Evolutionary conservation across 2,329 filamentous ascomycete genomes (phyloP).

Genomic region (Calonectria hawksworthii): DNA sequence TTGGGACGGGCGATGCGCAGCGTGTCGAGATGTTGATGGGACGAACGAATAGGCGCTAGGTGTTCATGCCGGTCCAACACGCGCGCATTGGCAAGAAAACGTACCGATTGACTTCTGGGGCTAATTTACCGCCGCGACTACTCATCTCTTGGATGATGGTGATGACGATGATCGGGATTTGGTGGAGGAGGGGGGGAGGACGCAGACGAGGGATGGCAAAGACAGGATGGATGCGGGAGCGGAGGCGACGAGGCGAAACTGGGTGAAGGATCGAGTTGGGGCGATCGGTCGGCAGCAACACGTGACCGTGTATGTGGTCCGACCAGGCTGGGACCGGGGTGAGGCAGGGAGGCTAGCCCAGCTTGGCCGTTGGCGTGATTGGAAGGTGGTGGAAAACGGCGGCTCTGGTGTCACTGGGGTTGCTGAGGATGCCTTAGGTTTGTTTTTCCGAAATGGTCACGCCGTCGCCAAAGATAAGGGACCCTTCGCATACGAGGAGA

Average conservation of each 20-base stretch:
- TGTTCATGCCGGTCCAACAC: conserved; percentile 27
- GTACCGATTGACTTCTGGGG: conserved; percentile 98
- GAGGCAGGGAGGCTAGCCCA: conserved; percentile 23
- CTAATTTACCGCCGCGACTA: conserved; percentile 97
- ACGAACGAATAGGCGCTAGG: conserved; percentile 23
- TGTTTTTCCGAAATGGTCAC: conserved; percentile 19
- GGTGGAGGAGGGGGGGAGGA: conserved; percentile 42
- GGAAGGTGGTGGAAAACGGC: conserved; percentile 33
- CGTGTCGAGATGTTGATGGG: conserved; percentile 22
- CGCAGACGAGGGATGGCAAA: conserved; percentile 44
- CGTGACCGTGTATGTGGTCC: conserved; percentile 44
- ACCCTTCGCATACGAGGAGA: not conserved
- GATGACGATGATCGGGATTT: conserved; percentile 49
- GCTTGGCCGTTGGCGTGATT: conserved; percentile 39
- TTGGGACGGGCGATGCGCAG: conserved; percentile 28
- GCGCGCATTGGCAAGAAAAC: conserved; percentile 37
- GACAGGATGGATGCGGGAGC: conserved; percentile 47
- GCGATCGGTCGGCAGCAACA: conserved; percentile 37
- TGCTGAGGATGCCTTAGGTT: conserved; percentile 23
- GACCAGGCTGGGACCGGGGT: conserved; percentile 30
- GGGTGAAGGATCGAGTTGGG: conserved; percentile 45
- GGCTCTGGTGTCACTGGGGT: conserved; percentile 34
- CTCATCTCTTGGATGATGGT: conserved; percentile 82
- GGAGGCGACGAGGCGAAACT: conserved; percentile 48
- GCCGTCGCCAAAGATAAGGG: not conserved